phyloP scores from a whole-genome alignment of 2,329 filamentous ascomycete genomes.

The Diaporthe nobilis region DNA sequence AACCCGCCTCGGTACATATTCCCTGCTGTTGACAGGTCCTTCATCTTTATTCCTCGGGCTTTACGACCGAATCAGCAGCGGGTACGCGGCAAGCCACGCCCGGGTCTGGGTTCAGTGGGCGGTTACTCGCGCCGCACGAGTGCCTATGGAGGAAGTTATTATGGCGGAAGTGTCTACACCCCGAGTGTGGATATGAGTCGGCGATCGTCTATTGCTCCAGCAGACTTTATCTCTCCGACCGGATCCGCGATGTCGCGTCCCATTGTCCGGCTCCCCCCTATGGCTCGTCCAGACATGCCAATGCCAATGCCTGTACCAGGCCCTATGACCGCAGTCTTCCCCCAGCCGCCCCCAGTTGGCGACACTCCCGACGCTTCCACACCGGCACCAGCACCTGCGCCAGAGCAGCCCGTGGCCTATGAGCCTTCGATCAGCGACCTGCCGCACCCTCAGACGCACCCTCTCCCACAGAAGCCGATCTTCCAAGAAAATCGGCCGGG shows the following conservation, averaged over 20 bases:
- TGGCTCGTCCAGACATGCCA: constrained; percentile 51
- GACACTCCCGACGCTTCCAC: constrained; percentile 40
- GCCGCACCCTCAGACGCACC: constrained; percentile 70
- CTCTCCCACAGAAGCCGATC: constrained; percentile 70
- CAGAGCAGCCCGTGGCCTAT: constrained; percentile 36
- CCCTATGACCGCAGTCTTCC: constrained; percentile 36
- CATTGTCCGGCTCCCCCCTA: constrained; percentile 86
- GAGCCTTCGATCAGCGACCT: constrained; percentile 65
- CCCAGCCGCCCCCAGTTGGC: constrained; percentile 39
- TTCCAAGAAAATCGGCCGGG: constrained; percentile 70
- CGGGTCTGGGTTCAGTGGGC: constrained; percentile 77
- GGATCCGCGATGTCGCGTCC: constrained; percentile 86
- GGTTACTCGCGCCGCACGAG: constrained; percentile 86
- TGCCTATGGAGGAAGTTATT: constrained; percentile 78
- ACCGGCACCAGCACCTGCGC: constrained; percentile 18
- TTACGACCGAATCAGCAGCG: constrained; percentile 93
- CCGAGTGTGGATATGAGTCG: constrained; percentile 91
- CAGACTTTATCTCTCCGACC: constrained; percentile 84
- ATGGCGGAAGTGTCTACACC: constrained; percentile 80
- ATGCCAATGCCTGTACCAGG: constrained; percentile 47
- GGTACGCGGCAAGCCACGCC: constrained; percentile 80
- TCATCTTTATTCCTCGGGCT: constrained; percentile 97
- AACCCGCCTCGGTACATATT: constrained; percentile 89
- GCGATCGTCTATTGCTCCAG: constrained; percentile 82
- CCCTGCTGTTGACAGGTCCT: constrained; percentile 89